phyloP scores from a whole-genome alignment of 495 filamentous ascomycete genomes.

The Immersiella caudata region DNA sequence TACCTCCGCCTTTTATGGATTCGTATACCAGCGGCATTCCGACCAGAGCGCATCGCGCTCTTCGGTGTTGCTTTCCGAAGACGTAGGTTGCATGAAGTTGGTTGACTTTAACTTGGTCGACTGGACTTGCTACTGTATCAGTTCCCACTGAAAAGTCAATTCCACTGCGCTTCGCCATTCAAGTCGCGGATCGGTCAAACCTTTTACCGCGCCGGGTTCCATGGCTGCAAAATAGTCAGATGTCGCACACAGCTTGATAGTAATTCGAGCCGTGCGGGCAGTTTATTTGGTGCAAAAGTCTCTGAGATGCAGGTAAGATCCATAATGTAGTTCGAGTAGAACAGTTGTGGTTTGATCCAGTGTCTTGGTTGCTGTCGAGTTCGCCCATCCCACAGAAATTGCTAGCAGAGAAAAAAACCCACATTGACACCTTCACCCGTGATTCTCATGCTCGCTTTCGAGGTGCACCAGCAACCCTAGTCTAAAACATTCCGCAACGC shows the following conservation, averaged over 20 bases:
- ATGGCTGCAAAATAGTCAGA: too few species aligned
- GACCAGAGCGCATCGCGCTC: not conserved
- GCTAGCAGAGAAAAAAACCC: not conserved
- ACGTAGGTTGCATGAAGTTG: not conserved
- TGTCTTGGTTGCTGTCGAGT: not conserved
- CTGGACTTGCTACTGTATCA: too few species aligned
- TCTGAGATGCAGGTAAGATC: too few species aligned
- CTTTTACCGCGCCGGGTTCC: too few species aligned
- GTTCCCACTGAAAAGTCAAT: not conserved
- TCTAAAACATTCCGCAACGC: not conserved
- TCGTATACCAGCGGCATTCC: constrained; percentile 22
- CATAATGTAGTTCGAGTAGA: too few species aligned
- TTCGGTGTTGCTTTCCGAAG: not conserved
- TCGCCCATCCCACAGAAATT: not conserved
- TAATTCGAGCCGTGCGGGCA: too few species aligned
- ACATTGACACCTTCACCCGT: not conserved
- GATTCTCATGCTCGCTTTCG: not conserved
- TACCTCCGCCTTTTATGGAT: constrained; percentile 29
- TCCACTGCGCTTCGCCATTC: not conserved
- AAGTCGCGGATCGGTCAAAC: not conserved
- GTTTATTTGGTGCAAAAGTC: too few species aligned
- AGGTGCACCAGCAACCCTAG: not conserved
- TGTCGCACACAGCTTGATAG: too few species aligned
- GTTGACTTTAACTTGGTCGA: too few species aligned
- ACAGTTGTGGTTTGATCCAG: not conserved